Conservation (phyloP, 108 stramenopile species). For the Cyclotella atomus region DNA sequence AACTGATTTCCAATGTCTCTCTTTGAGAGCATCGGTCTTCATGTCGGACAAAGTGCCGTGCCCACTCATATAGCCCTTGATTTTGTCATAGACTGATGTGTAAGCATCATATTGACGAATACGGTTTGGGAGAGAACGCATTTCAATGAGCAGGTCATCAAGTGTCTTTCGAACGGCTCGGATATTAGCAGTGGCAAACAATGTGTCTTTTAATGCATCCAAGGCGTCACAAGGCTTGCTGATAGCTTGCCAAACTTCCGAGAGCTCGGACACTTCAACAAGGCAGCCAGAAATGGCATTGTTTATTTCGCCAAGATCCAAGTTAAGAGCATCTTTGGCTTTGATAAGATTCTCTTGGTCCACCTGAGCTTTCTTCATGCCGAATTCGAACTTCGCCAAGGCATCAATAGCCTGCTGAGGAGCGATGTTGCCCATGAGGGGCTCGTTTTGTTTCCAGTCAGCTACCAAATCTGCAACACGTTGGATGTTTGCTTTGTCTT, state of each 20-base stretch:
- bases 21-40: slow-evolving; percentile 96
- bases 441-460: slow-evolving; percentile 88
- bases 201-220: slow-evolving; percentile 81
- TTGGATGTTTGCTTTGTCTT: slow-evolving; percentile 86
- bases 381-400: slow-evolving; percentile 84
- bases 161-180: slow-evolving; percentile 87
- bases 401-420: slow-evolving; percentile 85
- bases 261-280: slow-evolving; percentile 83
- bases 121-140: slow-evolving; percentile 91
- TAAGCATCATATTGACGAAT: slow-evolving; percentile 97
- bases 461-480: slow-evolving; percentile 69
- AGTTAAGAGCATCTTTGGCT: slow-evolving; percentile 89
- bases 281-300: slow-evolving; percentile 63
- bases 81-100: slow-evolving; percentile 78
- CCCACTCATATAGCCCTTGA: slow-evolving; percentile 71
- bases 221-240: slow-evolving; percentile 66
- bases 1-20: slow-evolving; percentile 95
- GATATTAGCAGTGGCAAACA: slow-evolving; percentile 87
- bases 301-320: slow-evolving; percentile 68
- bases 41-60: slow-evolving; percentile 87
- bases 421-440: slow-evolving; percentile 82
- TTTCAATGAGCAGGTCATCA: slow-evolving; percentile 86
- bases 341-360: slow-evolving; percentile 82
- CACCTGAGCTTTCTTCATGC: slow-evolving; percentile 70
- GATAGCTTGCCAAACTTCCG: slow-evolving; percentile 93